Conservation (phyloP, 805 yeast species). For the Yarrowia sp. region DNA sequence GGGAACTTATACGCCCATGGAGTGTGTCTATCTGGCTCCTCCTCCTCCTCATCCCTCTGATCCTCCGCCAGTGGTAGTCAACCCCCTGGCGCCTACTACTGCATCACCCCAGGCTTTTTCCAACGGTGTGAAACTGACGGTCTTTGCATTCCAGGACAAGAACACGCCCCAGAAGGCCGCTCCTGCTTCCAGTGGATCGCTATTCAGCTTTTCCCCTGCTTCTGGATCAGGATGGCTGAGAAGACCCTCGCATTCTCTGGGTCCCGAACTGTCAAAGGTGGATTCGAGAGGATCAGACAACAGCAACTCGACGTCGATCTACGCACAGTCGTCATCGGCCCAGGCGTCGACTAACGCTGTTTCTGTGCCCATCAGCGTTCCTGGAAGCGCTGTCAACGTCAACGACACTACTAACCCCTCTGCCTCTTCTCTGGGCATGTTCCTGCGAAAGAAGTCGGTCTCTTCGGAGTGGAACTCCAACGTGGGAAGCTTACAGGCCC, state of each 20-base stretch:
- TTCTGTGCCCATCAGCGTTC: conserved; percentile 26
- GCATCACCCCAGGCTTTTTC: conserved; percentile 46
- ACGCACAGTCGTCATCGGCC: conserved; percentile 10
- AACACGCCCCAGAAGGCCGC: neutral
- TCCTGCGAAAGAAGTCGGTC: conserved; percentile 21
- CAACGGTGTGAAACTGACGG: conserved; percentile 42
- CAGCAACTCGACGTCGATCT: conserved; percentile 10
- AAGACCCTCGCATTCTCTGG: conserved; percentile 12
- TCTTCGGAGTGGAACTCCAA: conserved; percentile 14
- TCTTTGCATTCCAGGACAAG: conserved; percentile 28
- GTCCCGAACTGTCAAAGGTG: conserved; percentile 18
- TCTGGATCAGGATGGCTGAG: conserved; percentile 30
- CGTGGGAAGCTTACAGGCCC: neutral
- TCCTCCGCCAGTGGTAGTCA: conserved; percentile 48
- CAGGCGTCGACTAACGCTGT: conserved; percentile 27
- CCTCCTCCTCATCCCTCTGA: conserved; percentile 53
- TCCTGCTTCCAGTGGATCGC: conserved; percentile 4
- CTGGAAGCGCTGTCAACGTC: neutral
- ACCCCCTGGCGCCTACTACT: conserved; percentile 51
- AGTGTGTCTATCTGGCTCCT: conserved; percentile 49
- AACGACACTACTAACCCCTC: conserved; percentile 6
- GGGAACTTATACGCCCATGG: conserved; percentile 47
- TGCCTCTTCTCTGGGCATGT: conserved; percentile 10
- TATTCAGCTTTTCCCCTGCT: conserved; percentile 14
- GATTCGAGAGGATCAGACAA: conserved; percentile 26